Base-by-base conservation (phyloP, 2,329 filamentous ascomycete genomes). In the Cytospora paraplurivora region DNA sequence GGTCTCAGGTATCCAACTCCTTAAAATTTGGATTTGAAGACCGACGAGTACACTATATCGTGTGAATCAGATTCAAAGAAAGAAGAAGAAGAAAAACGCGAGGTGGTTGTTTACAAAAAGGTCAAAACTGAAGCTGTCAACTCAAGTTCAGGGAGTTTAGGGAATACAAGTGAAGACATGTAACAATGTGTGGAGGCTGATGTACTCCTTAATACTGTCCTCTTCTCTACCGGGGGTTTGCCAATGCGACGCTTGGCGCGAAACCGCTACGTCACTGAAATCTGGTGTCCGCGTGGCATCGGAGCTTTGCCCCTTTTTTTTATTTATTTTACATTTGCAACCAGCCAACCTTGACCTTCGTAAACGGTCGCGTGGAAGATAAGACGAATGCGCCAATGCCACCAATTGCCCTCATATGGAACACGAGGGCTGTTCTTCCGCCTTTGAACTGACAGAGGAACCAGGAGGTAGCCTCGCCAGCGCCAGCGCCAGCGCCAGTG, bases 341-440 rank as follows among this genome's bases (percentile, higher is more conserved):
- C 47, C 35, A 12, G 56, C n/a, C 44, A 47, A 21, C 44, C 21
- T 47, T 17, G 41, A 47, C 27, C 27, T 3, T 27, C 27, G 27
- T 27, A 12, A 47, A 21, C 44, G 44, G 44, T 21, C n/a, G 53
- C 63, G 51, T 38, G 58, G 35, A 32, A 19, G 32, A 17, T 35
- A 33, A 38, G 52, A 51, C 34, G 17, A 52, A 62, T 32, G 62
- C 55, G 44, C 64, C 62, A 52, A 66, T 66, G 64, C 62, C 62
- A 62, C 49, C 34, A 33, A 37, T 50, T 44, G 21, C 27, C 34
- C 27, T 54, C 53, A 37, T 38, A 54, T 60, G 57, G 55, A 57
- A 64, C 41, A 58, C 53, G 53, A 52, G 50, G 56, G 60, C 56
- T 60, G 35, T 54, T 47, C 41, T 66, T 63, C 32, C 56, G 57